phyloP scores from a whole-genome alignment of 768 basidiomycete genomes.

The Auricularia sp. region DNA sequence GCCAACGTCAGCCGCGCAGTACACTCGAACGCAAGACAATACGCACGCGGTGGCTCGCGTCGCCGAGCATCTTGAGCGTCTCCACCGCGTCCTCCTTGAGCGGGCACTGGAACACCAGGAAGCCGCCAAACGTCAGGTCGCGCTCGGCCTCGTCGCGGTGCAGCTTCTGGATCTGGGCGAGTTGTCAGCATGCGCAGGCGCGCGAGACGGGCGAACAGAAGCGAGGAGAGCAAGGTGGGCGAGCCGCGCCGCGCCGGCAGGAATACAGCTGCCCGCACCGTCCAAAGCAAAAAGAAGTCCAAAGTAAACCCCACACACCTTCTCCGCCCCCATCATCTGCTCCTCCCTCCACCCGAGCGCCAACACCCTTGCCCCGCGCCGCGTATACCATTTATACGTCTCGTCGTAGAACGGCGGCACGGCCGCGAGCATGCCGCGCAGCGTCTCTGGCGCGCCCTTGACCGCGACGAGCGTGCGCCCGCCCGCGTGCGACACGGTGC shows the following conservation, averaged over 20 bases:
- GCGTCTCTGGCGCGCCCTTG: conserved; percentile 96
- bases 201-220: no score
- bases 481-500: conserved; percentile 63
- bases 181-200: no score
- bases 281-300: no score
- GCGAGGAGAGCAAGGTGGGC: no score
- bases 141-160: conserved; percentile 74
- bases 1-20: no score
- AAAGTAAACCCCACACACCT: no score
- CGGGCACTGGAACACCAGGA: conserved; percentile 97
- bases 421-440: conserved; percentile 69
- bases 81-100: conserved; percentile 89
- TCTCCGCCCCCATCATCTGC: conserved; percentile 57
- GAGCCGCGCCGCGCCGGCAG: no score
- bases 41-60: conserved; percentile 91
- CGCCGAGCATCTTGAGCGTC: conserved; percentile 85
- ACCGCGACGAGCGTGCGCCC: conserved; percentile 61
- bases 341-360: conserved; percentile 85
- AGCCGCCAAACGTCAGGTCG: conserved; percentile 77
- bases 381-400: conserved; percentile 90
- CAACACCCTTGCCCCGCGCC: conserved; percentile 86
- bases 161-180: conserved; percentile 74
- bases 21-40: neutral
- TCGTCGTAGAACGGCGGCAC: conserved; percentile 83
- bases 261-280: no score